phyloP scores from a whole-genome alignment of 179 eudicot genomes.

The Corrigiola litoralis region DNA sequence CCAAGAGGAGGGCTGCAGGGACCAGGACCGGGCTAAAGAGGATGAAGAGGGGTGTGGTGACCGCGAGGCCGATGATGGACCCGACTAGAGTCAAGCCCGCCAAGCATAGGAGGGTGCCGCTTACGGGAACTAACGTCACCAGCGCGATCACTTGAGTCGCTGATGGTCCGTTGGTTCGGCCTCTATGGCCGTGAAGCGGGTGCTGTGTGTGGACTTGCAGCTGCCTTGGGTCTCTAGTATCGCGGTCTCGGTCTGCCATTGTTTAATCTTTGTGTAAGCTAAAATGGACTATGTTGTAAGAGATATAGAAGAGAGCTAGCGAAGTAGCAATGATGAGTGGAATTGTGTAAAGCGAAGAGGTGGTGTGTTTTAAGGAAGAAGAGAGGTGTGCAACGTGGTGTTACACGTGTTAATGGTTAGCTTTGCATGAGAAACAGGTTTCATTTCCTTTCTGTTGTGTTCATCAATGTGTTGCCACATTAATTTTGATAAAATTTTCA shows the following conservation, averaged over 20 bases:
- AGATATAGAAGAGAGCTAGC: background rate
- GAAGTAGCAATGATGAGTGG: background rate
- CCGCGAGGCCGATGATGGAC: conserved; percentile 39
- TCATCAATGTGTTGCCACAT: conserved; percentile 17
- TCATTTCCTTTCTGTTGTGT: conserved; percentile 7
- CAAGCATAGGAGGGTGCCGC: conserved; percentile 48
- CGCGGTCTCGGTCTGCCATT: conserved; percentile 28
- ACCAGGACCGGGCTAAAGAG: conserved; percentile 65
- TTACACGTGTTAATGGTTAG: conserved; percentile 31
- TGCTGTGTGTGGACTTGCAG: conserved; percentile 47
- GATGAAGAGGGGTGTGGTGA: conserved; percentile 51
- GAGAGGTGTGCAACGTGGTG: conserved; percentile 20
- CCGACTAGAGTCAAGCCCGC: conserved; percentile 47
- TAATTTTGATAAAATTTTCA: no score
- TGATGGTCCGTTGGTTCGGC: conserved; percentile 34
- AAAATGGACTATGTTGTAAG: background rate
- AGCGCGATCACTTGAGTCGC: conserved; percentile 44
- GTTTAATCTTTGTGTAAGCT: background rate
- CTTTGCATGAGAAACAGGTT: conserved; percentile 45
- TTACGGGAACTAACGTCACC: conserved; percentile 50
- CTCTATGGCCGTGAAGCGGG: conserved; percentile 12
- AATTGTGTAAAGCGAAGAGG: background rate
- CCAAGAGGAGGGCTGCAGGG: conserved; percentile 41
- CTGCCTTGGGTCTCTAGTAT: conserved; percentile 29
- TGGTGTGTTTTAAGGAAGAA: conserved; percentile 14